phyloP scores from a whole-genome alignment of 371 early-diverging fungal genomes.

The Mucor velutinosus region DNA sequence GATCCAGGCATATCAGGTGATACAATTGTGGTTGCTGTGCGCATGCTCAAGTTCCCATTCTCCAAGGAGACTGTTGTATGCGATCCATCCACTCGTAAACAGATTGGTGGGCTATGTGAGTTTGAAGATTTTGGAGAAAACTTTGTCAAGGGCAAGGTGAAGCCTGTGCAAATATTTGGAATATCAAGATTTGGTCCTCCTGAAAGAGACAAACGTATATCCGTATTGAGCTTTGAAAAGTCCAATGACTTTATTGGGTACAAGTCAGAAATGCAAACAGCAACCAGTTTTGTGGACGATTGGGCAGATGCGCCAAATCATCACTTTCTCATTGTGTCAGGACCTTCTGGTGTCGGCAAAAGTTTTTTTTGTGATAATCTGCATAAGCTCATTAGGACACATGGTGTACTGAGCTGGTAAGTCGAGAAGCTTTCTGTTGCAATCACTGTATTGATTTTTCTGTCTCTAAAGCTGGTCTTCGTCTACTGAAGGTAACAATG shows the following conservation, averaged over 20 bases:
- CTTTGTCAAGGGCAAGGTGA: constrained; percentile 60
- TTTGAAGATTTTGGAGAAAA: constrained; percentile 63
- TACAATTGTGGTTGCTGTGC: constrained; percentile 62
- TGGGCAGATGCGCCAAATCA: constrained; percentile 51
- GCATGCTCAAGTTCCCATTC: constrained; percentile 60
- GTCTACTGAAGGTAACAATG: constrained; percentile 45
- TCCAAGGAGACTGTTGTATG: constrained; percentile 52
- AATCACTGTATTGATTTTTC: neutral
- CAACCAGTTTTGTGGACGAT: constrained; percentile 37
- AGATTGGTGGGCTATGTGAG: constrained; percentile 54
- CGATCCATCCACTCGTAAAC: constrained; percentile 52
- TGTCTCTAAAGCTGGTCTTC: constrained; percentile 45
- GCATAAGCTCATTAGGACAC: constrained; percentile 16
- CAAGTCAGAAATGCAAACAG: constrained; percentile 47
- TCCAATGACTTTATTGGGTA: constrained; percentile 53
- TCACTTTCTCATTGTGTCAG: constrained; percentile 40
- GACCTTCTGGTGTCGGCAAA: constrained; percentile 48
- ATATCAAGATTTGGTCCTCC: constrained; percentile 50
- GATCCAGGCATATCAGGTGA: constrained; percentile 67
- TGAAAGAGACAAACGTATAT: constrained; percentile 42
- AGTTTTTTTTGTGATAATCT: constrained; percentile 42
- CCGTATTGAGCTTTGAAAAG: constrained; percentile 25
- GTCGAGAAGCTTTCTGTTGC: neutral
- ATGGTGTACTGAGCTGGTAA: constrained; percentile 30
- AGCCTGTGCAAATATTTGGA: constrained; percentile 54